Evolutionary conservation across 257 asterid genomes (phyloP).

Genomic region (Capsicum rhomboideum): DNA sequence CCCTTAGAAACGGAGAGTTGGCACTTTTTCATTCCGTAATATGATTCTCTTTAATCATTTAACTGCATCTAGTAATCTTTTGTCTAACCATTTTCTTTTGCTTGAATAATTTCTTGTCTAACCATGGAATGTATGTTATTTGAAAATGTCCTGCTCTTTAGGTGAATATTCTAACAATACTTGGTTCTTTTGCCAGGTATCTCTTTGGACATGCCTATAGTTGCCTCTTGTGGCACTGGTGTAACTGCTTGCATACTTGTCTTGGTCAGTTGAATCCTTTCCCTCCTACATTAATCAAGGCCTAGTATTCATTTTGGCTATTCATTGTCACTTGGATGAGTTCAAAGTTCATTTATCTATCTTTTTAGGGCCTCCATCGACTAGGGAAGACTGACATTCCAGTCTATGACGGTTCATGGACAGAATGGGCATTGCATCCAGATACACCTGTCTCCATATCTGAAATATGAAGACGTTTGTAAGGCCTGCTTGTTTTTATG

Average conservation of each 20-base stretch:
- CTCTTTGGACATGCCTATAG: slow-evolving; percentile 58
- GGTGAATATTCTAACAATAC: not conserved
- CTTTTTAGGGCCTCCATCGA: slow-evolving; percentile 75
- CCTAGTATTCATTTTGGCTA: not conserved
- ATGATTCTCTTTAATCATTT: not conserved
- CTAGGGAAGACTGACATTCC: slow-evolving; percentile 67
- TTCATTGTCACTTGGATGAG: not conserved
- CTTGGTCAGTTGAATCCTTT: slow-evolving; percentile 40
- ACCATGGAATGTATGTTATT: not conserved
- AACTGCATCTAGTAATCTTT: not conserved
- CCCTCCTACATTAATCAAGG: not conserved
- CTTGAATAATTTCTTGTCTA: not conserved
- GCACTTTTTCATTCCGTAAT: not conserved
- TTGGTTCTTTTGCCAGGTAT: slow-evolving; percentile 39
- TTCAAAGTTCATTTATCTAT: not conserved
- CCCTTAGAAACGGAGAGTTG: not conserved
- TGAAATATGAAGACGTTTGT: not conserved
- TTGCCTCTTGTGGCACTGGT: slow-evolving; percentile 90
- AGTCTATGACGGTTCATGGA: slow-evolving; percentile 91
- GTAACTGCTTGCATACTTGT: slow-evolving; percentile 92
- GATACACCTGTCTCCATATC: slow-evolving; percentile 48
- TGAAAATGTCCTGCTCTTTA: not conserved
- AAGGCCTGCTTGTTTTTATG: not conserved
- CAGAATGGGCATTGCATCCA: slow-evolving; percentile 70
- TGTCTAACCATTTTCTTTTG: not conserved